Evolutionary conservation across 345 rosid species (phyloP), one percentile per base, ranked within the genome.

Genomic region (Sisymbrium altissimum): DNA sequence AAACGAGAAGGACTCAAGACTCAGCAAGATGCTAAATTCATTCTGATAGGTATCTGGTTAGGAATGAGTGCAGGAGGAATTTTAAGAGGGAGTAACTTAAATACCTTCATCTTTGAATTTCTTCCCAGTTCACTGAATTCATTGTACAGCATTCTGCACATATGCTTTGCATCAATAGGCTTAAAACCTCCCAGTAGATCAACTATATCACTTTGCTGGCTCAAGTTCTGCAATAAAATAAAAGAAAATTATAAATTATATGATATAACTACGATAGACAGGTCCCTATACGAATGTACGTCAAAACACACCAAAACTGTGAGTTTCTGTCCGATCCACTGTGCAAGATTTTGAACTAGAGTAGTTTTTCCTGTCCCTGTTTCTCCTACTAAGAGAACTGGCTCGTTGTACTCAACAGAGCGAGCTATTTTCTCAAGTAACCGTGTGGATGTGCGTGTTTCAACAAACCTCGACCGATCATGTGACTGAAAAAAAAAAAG

Each of bases 361-460:
- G 99, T 94, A 48, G 99, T 92, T 87, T 94, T 94, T 75, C 97
- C 99, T 1, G 97, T 92, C 78, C 99, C 99, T 74, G 99, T 94
- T 88, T 94, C 99, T 68, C 99, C 99, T 76, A 94, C 97, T 81
- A 94, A 83, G 68, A 94, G 93, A 81, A 94, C 92, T 76, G 99
- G 88, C 82, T 94, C 97, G 27, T 89, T 91, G 84, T 81, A 74
- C 84, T 85, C 86, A 5, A 89, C 89, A 72, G 88, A 87, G 81
- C 95, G 86, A 66, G 97, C 95, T 79, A 92, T 84, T 81, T 81
- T 88, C 85, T 92, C 99, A 52, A 94, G 94, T 52, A 85, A 54
- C 68, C 81, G 81, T 61, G 93, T 72, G 71, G 97, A 89, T 72
- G 88, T 87, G 60, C 84, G 89, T 58, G 87, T 89, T 80, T 83